phyloP scores from a whole-genome alignment of 352 stramenopile genomes.

The Phytophthora cajani region DNA sequence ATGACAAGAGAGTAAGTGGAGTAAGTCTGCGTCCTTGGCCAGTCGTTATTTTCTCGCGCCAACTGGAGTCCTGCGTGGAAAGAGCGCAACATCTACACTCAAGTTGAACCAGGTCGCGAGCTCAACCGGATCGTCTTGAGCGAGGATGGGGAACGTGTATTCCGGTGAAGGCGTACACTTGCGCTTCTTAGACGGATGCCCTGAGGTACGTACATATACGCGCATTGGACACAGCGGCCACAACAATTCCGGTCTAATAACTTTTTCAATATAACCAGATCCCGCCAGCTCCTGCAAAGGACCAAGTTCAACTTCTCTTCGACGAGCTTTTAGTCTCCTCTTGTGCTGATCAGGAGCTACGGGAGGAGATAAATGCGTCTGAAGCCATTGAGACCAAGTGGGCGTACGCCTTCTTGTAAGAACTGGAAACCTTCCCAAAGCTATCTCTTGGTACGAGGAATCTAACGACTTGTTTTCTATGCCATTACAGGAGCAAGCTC shows the following conservation, averaged over 20 bases:
- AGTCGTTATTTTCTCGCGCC: constrained; percentile 34
- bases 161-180: constrained; percentile 46
- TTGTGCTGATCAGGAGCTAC: constrained; percentile 30
- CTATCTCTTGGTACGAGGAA: neutral
- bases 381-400: constrained; percentile 71
- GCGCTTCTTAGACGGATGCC: constrained; percentile 66
- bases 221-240: too few species aligned
- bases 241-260: constrained; percentile 10
- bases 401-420: constrained; percentile 75
- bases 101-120: constrained; percentile 5
- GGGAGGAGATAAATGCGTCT: constrained; percentile 48
- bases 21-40: neutral
- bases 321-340: constrained; percentile 49
- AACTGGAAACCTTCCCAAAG: constrained; percentile 7
- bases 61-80: constrained; percentile 9
- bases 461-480: constrained; percentile 1
- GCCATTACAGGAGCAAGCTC: constrained; percentile 49
- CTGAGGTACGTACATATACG: constrained; percentile 40
- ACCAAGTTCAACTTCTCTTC: constrained; percentile 54
- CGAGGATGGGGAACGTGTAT: constrained; percentile 56
- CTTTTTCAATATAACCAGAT: constrained; percentile 43
- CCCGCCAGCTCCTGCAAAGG: constrained; percentile 42
- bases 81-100: constrained; percentile 2
- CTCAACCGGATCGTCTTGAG: neutral
- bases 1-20: constrained; percentile 1